Evolutionary conservation across 1,284 basidiomycete species (phyloP), one percentile per base, ranked within the genome.

Genomic region (Termitomyces sp.): DNA sequence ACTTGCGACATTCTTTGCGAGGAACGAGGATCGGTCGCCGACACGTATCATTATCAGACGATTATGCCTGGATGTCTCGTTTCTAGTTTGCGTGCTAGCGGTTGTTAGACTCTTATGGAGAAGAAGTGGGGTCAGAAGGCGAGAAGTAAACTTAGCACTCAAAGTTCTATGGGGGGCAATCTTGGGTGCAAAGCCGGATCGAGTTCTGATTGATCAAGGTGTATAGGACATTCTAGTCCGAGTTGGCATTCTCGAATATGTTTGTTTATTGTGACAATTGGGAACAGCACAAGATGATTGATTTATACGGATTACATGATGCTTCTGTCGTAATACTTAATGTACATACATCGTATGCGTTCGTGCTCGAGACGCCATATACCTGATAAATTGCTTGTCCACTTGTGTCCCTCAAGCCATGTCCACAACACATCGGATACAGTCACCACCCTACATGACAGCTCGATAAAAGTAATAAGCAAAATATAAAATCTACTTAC

Each of bases 341-440:
- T 38, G 21, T 43, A 44, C 40, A 49, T 49, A 43, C 46, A 45
- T 34, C 24, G 5, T 49, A 21, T 8, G 16, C 21, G 39, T 38
- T 46, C 3, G 7, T 51, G 14, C 18, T 39, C 8, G 8, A 37
- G 9, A n/a, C n/a, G 14, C 24, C 28, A 37, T 52, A 52, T 38
- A 48, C 46, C 45, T 41, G 26, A 31, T 43, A 41, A 18, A 24
- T 41, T 24, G 24, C 38, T n/a, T 42, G 26, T 13, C 31, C 21
- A 31, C 24, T 16, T 24, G 26, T 31, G 34, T 46, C 31, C 16
- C 14, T 66, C 63, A 75, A 50, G 75, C 69, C 88, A 91, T 90
- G 65, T 90, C 82, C 37, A 91, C 88, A 21, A 96, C 87, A 60
- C 93, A 95, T 60, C 94, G 88, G 64, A 97, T 95, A 68, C 95